These are phyloP conservation scores for Xerocomellus dryophilus DNA, from an alignment of 768 basidiomycete species.

Conservation along the genomic window DNA sequence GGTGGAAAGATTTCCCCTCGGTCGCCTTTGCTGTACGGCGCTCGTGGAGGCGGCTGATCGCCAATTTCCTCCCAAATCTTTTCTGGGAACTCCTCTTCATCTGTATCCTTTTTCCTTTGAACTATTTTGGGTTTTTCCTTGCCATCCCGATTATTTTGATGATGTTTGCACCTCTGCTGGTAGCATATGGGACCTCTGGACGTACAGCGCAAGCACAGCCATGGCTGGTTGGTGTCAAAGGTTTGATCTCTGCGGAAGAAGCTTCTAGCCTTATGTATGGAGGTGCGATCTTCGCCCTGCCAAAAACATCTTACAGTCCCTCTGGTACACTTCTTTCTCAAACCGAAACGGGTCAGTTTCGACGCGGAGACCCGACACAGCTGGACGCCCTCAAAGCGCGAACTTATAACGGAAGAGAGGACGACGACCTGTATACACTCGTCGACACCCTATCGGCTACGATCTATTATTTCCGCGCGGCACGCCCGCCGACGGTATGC, in stretches of 20 bases:
- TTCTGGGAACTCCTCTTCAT: conserved; percentile 1
- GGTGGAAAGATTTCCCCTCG: conserved; percentile 24
- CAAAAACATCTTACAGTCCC: conserved; percentile 18
- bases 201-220: conserved; percentile 17
- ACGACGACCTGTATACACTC: conserved; percentile 22
- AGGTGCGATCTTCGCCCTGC: conserved; percentile 1
- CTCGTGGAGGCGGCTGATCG: conserved; percentile 16
- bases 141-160: conserved; percentile 9
- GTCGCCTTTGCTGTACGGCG: conserved; percentile 13
- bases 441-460: conserved; percentile 21
- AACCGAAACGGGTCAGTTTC: conserved; percentile 7
- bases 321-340: conserved; percentile 15
- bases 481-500: conserved; percentile 24
- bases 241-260: conserved; percentile 22
- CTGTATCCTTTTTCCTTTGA: not conserved
- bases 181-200: conserved; percentile 18
- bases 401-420: not conserved
- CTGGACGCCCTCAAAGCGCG: not conserved
- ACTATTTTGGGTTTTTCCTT: not conserved
- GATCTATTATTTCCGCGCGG: conserved; percentile 25
- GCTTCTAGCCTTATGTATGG: conserved; percentile 18
- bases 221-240: conserved; percentile 26
- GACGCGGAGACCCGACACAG: conserved; percentile 18
- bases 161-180: conserved; percentile 5
- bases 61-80: not conserved